Evolutionary conservation across 805 yeast species (phyloP), one percentile per base, ranked within the genome.

Genomic region (Ogataea glucozyma): DNA sequence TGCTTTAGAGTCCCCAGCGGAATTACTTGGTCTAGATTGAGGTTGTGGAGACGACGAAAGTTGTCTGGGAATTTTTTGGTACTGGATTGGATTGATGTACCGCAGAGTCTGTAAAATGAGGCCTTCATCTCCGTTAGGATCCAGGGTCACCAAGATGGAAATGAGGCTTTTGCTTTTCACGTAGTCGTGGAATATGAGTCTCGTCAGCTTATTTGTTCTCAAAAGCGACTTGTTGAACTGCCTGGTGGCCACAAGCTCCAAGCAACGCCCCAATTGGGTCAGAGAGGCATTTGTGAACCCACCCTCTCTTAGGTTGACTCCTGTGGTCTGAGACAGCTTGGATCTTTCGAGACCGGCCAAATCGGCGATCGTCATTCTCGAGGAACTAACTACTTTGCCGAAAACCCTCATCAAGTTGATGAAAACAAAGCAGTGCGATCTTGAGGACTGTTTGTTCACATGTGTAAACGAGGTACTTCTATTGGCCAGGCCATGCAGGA

Each of bases 281-380:
- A 76, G 58, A 8, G 78, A 72, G 31, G 67, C 67, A 51, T 77
- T 76, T 14, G 76, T 73, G 38, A 71, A 67, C 38, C 73, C 68
- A 13, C 77, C 74, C 47, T 77, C 81, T 35, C 60, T 65, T 33
- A 73, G 60, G 17, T 71, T 65, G n/a, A 61, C 54, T 4, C 79
- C 79, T 8, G 62, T 60, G 0, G 78, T 71, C 41, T 65, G 66
- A 1, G 80, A 72, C 10, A 62, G 47, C 44, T 72, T 73, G 8
- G 74, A 64, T 51, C 80, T 64, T 55, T 78, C 81, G 7, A 77
- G 65, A 1, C 81, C 62, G 1, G 81, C 79, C 14, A 78, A 52
- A 49, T 78, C 82, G 0, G 75, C 76, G 31, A 78, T 56, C 0
- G 76, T 71, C 20, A 78, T 58, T 36, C 76, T 64, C 4, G 75